Percentiles rank a stretch among this genome's conserved stretches.
Conservation (phyloP, 768 basidiomycete species). For the Leccinum pellstonianum region DNA sequence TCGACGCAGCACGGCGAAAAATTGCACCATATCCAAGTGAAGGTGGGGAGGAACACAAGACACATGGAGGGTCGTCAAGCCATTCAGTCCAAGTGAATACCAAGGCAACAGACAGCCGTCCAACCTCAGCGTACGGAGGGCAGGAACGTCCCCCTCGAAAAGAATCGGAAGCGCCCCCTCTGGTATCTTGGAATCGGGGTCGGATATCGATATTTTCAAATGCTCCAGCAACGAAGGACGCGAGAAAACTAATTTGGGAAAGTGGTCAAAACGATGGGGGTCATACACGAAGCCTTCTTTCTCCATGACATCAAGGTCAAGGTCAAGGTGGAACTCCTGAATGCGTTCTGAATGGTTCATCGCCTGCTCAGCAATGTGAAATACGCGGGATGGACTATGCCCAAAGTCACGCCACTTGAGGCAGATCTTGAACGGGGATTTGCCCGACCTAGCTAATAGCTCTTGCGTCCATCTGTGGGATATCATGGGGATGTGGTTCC, state of each 20-base stretch:
- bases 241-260: not conserved
- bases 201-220: not conserved
- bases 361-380: not conserved
- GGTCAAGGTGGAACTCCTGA: not conserved
- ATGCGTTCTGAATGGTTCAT: slow-evolving; percentile 1
- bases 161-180: not conserved
- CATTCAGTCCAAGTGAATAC: slow-evolving; percentile 1
- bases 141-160: slow-evolving; percentile 1
- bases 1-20: slow-evolving; percentile 32
- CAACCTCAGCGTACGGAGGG: slow-evolving; percentile 1
- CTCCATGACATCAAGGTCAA: not conserved
- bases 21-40: slow-evolving; percentile 28
- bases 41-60: slow-evolving; percentile 16
- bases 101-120: not conserved
- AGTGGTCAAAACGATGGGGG: not conserved
- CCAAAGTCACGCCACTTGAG: not conserved
- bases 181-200: not conserved
- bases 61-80: slow-evolving; percentile 37
- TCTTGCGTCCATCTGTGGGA: slow-evolving; percentile 1
- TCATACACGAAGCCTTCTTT: not conserved
- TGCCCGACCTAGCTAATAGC: not conserved
- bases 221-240: not conserved
- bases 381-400: not conserved
- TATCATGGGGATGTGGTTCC: not conserved
- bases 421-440: not conserved